Evolutionary conservation across 2,329 filamentous ascomycete genomes (phyloP).

Genomic region (Paecilomyces sp.): DNA sequence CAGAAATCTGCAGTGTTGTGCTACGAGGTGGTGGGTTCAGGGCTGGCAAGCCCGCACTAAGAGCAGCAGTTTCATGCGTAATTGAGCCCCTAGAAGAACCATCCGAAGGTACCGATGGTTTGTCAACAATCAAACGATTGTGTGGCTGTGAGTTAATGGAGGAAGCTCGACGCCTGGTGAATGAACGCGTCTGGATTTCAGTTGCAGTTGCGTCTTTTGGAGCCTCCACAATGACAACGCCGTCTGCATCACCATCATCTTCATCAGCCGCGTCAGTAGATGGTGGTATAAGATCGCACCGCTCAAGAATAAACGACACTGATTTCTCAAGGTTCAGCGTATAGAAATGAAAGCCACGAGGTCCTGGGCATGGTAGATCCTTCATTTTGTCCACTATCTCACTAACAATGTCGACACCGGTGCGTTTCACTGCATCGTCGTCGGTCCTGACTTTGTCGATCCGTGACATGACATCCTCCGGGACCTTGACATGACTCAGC

Average conservation of each 20-base stretch:
- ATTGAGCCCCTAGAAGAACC: constrained; percentile 29
- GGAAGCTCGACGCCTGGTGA: constrained; percentile 56
- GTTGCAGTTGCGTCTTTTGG: constrained; percentile 16
- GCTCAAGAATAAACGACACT: constrained; percentile 85
- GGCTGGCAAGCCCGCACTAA: constrained; percentile 67
- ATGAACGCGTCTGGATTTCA: constrained; percentile 23
- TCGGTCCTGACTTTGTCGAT: constrained; percentile 42
- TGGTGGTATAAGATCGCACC: constrained; percentile 71
- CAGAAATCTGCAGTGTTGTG: constrained; percentile 86
- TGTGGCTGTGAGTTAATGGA: constrained; percentile 77
- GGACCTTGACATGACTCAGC: constrained; percentile 81
- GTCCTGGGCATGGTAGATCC: constrained; percentile 51
- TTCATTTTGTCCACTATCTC: constrained; percentile 78
- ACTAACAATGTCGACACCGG: constrained; percentile 58
- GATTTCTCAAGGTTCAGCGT: constrained; percentile 95
- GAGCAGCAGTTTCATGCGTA: constrained; percentile 61
- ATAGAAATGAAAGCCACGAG: constrained; percentile 91
- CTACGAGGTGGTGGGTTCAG: constrained; percentile 64
- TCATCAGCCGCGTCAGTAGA: constrained; percentile 33
- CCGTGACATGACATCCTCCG: constrained; percentile 60
- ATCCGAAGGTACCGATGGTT: constrained; percentile 27
- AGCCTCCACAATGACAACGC: constrained; percentile 32
- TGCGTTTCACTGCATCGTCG: constrained; percentile 41
- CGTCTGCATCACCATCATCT: constrained; percentile 34
- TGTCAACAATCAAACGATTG: constrained; percentile 78